Conservation (phyloP, 176 grass and related monocot species). For the Oryza longistaminata region DNA sequence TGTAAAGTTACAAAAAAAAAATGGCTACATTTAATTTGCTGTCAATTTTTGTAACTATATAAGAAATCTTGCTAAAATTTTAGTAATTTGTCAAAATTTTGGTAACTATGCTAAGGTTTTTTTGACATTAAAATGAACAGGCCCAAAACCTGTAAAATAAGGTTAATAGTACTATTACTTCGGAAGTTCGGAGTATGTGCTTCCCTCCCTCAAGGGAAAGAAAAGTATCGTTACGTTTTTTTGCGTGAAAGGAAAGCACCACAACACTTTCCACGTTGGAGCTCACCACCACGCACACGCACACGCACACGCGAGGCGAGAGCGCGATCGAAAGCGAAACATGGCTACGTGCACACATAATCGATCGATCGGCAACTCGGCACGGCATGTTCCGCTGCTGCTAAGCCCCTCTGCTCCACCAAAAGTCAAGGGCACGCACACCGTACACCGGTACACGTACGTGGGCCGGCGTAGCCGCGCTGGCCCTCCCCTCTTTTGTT, state of each 20-base stretch:
- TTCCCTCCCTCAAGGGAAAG: not conserved
- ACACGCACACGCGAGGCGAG: not conserved
- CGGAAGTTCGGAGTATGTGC: no score
- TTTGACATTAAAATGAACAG: no score
- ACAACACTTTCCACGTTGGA: not conserved
- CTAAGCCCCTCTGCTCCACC: not conserved
- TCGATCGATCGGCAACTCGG: not conserved
- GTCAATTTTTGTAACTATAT: no score
- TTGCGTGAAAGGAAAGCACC: not conserved
- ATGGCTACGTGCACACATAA: not conserved
- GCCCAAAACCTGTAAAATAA: no score
- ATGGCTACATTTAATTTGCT: no score
- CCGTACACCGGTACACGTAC: not conserved
- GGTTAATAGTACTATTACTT: no score
- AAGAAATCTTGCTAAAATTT: no score
- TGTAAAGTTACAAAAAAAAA: no score
- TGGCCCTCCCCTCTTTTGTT: not conserved
- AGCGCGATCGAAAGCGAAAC: not conserved
- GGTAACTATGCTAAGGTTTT: no score
- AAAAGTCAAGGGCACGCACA: not conserved
- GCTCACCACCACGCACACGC: not conserved
- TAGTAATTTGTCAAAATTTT: no score
- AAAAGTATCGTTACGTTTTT: not conserved
- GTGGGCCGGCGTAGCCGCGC: not conserved
- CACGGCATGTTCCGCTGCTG: not conserved